Evolutionary conservation across 148 eudicot genomes (phyloP).

Genomic region (Amaranthus palmeri): DNA sequence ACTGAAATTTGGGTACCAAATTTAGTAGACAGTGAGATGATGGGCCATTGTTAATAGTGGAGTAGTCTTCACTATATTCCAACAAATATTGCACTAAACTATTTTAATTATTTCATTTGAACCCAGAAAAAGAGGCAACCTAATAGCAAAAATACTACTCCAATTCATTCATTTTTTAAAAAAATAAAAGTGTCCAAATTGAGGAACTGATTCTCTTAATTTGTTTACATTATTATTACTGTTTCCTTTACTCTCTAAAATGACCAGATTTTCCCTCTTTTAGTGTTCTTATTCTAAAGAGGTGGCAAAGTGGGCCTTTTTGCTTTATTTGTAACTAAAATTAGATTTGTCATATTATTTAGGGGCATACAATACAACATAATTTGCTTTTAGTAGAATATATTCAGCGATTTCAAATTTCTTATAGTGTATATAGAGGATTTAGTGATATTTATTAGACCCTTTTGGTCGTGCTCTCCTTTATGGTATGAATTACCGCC

Average conservation of each 20-base stretch:
- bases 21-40: neutral
- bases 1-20: conserved; percentile 1
- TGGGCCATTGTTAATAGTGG: neutral
- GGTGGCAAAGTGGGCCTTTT: conserved; percentile 18
- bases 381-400: too few relatives aligned
- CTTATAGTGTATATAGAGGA: too few relatives aligned
- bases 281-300: conserved; percentile 15
- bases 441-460: too few relatives aligned
- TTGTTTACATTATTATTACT: conserved; percentile 16
- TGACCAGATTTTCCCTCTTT: conserved; percentile 12
- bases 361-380: conserved; percentile 11
- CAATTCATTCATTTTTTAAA: conserved; percentile 16
- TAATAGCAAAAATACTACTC: conserved; percentile 3
- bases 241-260: conserved; percentile 21
- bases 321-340: conserved; percentile 7
- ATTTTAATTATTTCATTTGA: conserved; percentile 11
- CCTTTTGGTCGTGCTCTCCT: too few relatives aligned
- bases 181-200: neutral
- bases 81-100: conserved; percentile 12
- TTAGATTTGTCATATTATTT: conserved; percentile 13
- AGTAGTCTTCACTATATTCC: conserved; percentile 9
- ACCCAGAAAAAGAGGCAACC: conserved; percentile 16
- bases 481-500: too few relatives aligned
- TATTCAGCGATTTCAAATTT: too few relatives aligned
- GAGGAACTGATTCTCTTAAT: conserved; percentile 25